Percentiles rank a stretch among this genome's conserved stretches.
Conservation (phyloP, 371 early-diverging fungal genomes). For the Lichtheimia ramosa region DNA sequence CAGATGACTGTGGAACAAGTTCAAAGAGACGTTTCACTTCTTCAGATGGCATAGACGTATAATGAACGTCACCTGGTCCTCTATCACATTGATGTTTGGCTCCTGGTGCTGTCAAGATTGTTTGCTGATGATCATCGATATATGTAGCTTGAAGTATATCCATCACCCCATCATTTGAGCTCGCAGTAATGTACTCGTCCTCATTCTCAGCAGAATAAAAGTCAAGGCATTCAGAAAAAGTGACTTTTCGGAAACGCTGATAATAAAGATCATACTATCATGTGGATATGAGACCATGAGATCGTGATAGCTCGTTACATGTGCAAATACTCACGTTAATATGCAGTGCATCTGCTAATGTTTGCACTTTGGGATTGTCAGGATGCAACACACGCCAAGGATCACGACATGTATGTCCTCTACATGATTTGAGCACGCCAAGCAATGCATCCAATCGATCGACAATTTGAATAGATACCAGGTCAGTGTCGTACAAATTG, state of each 20-base stretch:
- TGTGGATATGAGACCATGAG: not conserved
- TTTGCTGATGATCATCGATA: too few species aligned
- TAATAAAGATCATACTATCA: constrained; percentile 32
- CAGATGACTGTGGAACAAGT: constrained; percentile 19
- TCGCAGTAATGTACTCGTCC: not conserved
- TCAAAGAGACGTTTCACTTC: constrained; percentile 18
- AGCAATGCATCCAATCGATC: constrained; percentile 63
- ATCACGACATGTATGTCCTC: constrained; percentile 56
- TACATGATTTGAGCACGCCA: constrained; percentile 54
- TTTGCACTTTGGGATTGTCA: constrained; percentile 23
- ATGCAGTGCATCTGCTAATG: constrained; percentile 31
- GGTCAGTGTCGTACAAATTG: constrained; percentile 38
- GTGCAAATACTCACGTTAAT: constrained; percentile 15
- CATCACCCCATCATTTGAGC: too few species aligned
- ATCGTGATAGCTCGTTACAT: too few species aligned
- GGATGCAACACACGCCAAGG: constrained; percentile 61
- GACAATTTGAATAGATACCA: constrained; percentile 18
- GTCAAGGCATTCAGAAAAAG: constrained; percentile 29
- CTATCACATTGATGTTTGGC: too few species aligned
- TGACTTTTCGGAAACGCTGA: constrained; percentile 25
- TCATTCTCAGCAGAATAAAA: constrained; percentile 16
- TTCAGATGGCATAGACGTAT: not conserved
- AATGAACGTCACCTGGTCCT: too few species aligned
- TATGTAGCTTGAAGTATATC: too few species aligned
- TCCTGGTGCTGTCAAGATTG: too few species aligned